Evolutionary conservation across 1,284 basidiomycete species (phyloP).

Genomic region (Porodaedalea pini): DNA sequence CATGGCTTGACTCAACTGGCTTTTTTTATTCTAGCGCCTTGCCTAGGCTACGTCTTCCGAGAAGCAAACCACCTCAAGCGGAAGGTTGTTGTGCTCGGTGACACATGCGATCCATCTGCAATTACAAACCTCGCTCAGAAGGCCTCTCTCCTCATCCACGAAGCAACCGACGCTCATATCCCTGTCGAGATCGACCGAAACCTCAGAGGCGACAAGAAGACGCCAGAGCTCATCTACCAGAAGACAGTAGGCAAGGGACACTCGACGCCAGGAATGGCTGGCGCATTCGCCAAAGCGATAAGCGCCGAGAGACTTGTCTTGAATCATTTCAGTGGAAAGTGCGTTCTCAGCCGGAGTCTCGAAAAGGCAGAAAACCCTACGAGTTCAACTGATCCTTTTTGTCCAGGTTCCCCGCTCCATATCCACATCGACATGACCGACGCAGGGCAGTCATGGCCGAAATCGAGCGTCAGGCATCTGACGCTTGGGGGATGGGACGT

Average conservation of each 20-base stretch:
- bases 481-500: conserved; percentile 48
- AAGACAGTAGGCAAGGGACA: conserved; percentile 71
- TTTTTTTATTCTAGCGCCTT: conserved; percentile 54
- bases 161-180: conserved; percentile 82
- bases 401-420: conserved; percentile 33
- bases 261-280: conserved; percentile 81
- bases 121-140: conserved; percentile 52
- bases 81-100: conserved; percentile 51
- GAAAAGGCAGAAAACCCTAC: conserved; percentile 9
- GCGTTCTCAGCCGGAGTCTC: no score
- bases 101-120: conserved; percentile 63
- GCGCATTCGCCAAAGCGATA: conserved; percentile 67
- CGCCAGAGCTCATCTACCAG: conserved; percentile 45
- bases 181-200: conserved; percentile 48
- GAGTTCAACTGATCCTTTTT: conserved; percentile 24
- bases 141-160: conserved; percentile 62
- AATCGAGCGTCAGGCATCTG: conserved; percentile 62
- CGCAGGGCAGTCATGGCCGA: conserved; percentile 51
- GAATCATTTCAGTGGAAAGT: conserved; percentile 84
- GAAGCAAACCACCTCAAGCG: conserved; percentile 43
- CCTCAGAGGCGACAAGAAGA: conserved; percentile 36
- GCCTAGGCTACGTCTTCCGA: conserved; percentile 77
- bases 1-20: conserved; percentile 1
- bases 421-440: conserved; percentile 34
- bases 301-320: conserved; percentile 66